Percentiles rank a stretch among this genome's conserved stretches.
phyloP scores from a whole-genome alignment of 2,329 filamentous ascomycete species.

The Dothistroma pini region DNA sequence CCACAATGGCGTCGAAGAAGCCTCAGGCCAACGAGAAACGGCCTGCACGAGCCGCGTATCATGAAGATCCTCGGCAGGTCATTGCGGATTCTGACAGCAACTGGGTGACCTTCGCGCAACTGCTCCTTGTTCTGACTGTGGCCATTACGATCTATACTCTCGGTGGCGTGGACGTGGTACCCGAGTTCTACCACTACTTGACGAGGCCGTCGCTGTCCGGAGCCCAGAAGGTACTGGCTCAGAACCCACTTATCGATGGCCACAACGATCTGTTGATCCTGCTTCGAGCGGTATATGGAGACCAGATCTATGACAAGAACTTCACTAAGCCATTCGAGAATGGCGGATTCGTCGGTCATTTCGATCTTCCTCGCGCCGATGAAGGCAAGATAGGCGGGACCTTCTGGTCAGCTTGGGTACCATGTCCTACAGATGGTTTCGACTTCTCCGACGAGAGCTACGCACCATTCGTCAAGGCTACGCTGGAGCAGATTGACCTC shows the following conservation, averaged over 20 bases:
- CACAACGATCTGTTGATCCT: constrained; percentile 83
- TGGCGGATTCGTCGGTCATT: constrained; percentile 65
- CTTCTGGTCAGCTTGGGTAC: constrained; percentile 89
- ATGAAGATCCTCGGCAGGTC: constrained; percentile 9
- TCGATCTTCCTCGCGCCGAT: constrained; percentile 73
- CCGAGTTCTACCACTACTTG: constrained; percentile 7
- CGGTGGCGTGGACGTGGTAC: constrained; percentile 11
- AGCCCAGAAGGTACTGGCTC: constrained; percentile 25
- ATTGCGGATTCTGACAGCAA: constrained; percentile 16
- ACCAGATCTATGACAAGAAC: constrained; percentile 65
- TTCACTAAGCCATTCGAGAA: constrained; percentile 74
- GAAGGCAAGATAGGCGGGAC: constrained; percentile 72
- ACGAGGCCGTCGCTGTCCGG: constrained; percentile 14
- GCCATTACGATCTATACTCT: constrained; percentile 11
- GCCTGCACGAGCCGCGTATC: constrained; percentile 1
- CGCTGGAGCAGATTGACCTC: constrained; percentile 72
- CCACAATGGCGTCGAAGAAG: neutral
- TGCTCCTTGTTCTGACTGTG: constrained; percentile 14
- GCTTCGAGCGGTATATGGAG: constrained; percentile 63
- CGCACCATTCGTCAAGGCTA: constrained; percentile 61
- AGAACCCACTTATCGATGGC: constrained; percentile 56
- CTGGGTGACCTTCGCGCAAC: constrained; percentile 11
- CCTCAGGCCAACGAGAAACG: constrained; percentile 6
- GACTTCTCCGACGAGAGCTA: constrained; percentile 74
- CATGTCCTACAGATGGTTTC: constrained; percentile 67